These are phyloP conservation scores for Phytophthora meadii DNA, from an alignment of 352 stramenopile species.

Conservation along the genomic window DNA sequence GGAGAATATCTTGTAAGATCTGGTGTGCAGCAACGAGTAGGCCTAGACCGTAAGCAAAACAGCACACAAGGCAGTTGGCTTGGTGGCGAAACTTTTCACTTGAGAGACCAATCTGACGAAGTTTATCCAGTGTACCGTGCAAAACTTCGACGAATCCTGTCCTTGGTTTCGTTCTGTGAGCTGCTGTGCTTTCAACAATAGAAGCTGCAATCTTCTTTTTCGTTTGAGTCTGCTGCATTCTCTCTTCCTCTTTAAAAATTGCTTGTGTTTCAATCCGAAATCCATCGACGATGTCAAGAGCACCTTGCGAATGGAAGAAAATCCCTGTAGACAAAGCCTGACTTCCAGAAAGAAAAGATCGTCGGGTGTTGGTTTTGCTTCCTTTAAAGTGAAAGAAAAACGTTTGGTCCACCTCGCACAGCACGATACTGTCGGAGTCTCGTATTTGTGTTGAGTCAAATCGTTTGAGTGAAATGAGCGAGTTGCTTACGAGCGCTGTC, in stretches of 20 bases:
- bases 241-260: slow-evolving; percentile 9
- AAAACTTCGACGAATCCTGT: slow-evolving; percentile 22
- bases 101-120: slow-evolving; percentile 14
- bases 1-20: slow-evolving; percentile 14
- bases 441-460: slow-evolving; percentile 13
- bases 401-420: slow-evolving; percentile 24
- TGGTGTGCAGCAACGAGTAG: slow-evolving; percentile 23
- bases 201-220: slow-evolving; percentile 12
- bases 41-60: slow-evolving; percentile 30
- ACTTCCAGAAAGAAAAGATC: slow-evolving; percentile 42
- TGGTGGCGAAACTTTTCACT: slow-evolving; percentile 15
- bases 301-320: slow-evolving; percentile 33
- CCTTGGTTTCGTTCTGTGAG: neutral
- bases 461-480: slow-evolving; percentile 37
- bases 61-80: slow-evolving; percentile 20
- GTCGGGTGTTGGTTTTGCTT: slow-evolving; percentile 4
- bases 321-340: slow-evolving; percentile 33
- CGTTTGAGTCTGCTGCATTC: slow-evolving; percentile 18
- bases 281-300: slow-evolving; percentile 28
- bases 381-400: slow-evolving; percentile 62
- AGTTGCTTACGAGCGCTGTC: slow-evolving; percentile 43
- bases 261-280: slow-evolving; percentile 14
- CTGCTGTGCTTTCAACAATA: neutral
- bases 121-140: slow-evolving; percentile 7
- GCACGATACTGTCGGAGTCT: neutral